Evolutionary conservation across 371 early-diverging fungal species (phyloP).

Genomic region (Parasitella parasitica): DNA sequence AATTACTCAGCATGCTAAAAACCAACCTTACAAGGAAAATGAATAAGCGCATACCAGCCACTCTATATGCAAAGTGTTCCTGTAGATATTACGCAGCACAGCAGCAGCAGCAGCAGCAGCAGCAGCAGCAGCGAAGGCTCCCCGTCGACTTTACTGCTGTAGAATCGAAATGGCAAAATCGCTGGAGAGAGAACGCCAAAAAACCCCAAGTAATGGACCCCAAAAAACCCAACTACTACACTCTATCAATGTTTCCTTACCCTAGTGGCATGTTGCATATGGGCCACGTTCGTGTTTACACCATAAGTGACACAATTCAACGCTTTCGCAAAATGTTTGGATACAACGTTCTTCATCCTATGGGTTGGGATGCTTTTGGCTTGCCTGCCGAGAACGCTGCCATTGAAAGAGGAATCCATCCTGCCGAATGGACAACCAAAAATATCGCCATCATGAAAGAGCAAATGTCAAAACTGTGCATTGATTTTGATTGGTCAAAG

Average conservation of each 20-base stretch:
- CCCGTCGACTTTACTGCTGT: slow-evolving; percentile 42
- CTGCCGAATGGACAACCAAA: slow-evolving; percentile 79
- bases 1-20: background rate
- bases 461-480: slow-evolving; percentile 72
- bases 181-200: slow-evolving; percentile 44
- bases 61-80: background rate
- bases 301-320: slow-evolving; percentile 86
- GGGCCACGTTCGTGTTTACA: slow-evolving; percentile 94
- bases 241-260: slow-evolving; percentile 94
- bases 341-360: slow-evolving; percentile 83
- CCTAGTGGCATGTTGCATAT: slow-evolving; percentile 92
- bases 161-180: slow-evolving; percentile 60
- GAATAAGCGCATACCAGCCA: background rate
- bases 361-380: slow-evolving; percentile 99
- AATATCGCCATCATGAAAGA: slow-evolving; percentile 84
- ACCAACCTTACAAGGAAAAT: background rate
- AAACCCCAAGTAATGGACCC: slow-evolving; percentile 9
- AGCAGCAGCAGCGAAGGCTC: background rate
- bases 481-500: slow-evolving; percentile 90
- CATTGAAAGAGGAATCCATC: slow-evolving; percentile 80
- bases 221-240: slow-evolving; percentile 65
- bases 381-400: slow-evolving; percentile 99
- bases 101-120: background rate
- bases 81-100: background rate
- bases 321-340: slow-evolving; percentile 79